Evolutionary conservation across 768 basidiomycete genomes (phyloP).

Genomic region (Dentipellis sp.): DNA sequence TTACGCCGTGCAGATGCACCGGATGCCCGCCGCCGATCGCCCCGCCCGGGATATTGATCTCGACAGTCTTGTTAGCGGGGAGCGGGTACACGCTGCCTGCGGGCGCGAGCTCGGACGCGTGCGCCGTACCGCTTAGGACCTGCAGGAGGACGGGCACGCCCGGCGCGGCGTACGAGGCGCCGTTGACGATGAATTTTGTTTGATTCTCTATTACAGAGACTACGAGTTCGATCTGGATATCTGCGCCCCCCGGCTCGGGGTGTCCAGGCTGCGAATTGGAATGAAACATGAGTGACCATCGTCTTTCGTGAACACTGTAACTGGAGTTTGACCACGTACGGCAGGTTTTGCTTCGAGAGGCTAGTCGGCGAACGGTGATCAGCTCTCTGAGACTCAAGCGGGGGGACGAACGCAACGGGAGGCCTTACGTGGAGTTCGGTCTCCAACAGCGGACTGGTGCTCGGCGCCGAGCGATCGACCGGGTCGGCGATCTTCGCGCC

Average conservation of each 20-base stretch:
- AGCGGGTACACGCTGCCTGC: conserved; percentile 5
- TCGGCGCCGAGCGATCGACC: neutral
- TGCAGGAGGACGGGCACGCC: conserved; percentile 9
- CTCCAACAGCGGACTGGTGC: conserved; percentile 4
- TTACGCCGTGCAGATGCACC: conserved; percentile 5
- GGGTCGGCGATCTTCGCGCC: conserved; percentile 9
- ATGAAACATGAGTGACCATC: neutral
- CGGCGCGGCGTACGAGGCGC: neutral
- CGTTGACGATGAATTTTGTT: neutral
- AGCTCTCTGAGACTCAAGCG: neutral
- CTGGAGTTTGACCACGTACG: neutral
- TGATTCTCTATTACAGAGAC: neutral
- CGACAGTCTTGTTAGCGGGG: neutral
- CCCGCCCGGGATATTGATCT: conserved; percentile 5
- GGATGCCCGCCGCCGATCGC: conserved; percentile 4
- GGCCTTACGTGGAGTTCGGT: conserved; percentile 6
- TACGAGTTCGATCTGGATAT: conserved; percentile 3
- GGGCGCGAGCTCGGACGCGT: neutral
- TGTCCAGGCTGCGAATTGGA: conserved; percentile 9
- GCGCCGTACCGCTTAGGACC: conserved; percentile 4
- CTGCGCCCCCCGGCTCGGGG: conserved; percentile 6
- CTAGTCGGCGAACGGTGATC: neutral
- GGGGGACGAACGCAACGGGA: too few relatives aligned
- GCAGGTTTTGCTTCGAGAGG: neutral
- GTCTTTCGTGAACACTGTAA: neutral